Evolutionary conservation across 1,284 basidiomycete species (phyloP), one percentile per base, ranked within the genome.

Genomic region (Papiliotrema flavescens): DNA sequence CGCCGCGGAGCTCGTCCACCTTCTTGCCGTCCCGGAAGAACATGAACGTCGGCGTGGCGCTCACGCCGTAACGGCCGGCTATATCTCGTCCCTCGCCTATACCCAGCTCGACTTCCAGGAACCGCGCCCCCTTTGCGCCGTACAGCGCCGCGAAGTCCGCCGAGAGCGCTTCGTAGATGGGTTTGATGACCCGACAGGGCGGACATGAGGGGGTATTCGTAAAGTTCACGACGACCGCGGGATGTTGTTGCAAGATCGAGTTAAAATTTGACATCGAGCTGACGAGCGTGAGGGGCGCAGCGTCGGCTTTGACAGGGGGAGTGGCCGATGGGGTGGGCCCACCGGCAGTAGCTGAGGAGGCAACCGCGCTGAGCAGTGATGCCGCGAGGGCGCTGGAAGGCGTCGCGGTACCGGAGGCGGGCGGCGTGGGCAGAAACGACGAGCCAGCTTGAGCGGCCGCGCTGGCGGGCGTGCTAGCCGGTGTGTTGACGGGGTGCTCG

Each of bases 21-120:
- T 89, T 88, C 60, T 83, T 80, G 1, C 87, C 88, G 57, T 88
- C 80, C 61, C 85, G 71, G 78, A 90, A 93, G 76, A 89, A 90
- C 49, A 88, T 78, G 71, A 92, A 93, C 3, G 90, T 92, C 3
- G 91, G 90, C 0, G 89, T 93, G 0, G 81, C 89, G n/a, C 81
- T 73, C 1, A 95, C 83, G 3, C 82, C 79, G 76, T 83, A 88
- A 65, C 86, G 79, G 0, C 76, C 67, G 0, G 87, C 88, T 24
- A 91, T 75, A 46, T 77, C 76, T 8, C 78, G 68, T 0, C 85
- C 85, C 71, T 84, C 74, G 1, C 86, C 87, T 5, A 86, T 81
- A 7, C 81, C 83, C 60, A 90, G 76, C 76, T 93, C 90, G 37
- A 93, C 82, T 76, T 89, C 89, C 7, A 86, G 83, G 65, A 92